Percentiles rank a stretch among this genome's conserved stretches.
Conservation (phyloP, 2,329 filamentous ascomycete genomes). For the Aspergillus arachidicola region DNA sequence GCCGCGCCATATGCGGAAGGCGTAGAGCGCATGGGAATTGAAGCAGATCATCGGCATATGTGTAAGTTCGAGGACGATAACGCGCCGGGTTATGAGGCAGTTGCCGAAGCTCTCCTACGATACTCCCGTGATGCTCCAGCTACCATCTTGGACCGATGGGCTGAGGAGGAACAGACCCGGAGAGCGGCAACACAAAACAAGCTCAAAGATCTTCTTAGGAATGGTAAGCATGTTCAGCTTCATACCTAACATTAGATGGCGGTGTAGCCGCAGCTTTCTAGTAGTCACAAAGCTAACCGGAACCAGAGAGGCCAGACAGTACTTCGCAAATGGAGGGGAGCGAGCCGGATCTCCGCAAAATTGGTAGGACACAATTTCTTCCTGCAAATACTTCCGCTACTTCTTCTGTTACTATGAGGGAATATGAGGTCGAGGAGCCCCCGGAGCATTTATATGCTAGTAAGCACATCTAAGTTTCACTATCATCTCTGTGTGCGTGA, state of each 20-base stretch:
- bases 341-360: conserved; percentile 28
- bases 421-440: conserved; percentile 45
- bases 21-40: conserved; percentile 73
- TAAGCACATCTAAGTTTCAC: conserved; percentile 13
- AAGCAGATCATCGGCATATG: conserved; percentile 71
- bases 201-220: conserved; percentile 40
- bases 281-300: background rate
- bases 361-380: conserved; percentile 40
- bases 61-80: conserved; percentile 69
- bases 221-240: conserved; percentile 27
- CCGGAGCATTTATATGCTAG: conserved; percentile 14
- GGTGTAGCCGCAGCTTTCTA: background rate
- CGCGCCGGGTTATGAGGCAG: conserved; percentile 65
- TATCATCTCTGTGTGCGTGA: background rate
- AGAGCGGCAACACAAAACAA: conserved; percentile 39
- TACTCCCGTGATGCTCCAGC: conserved; percentile 56
- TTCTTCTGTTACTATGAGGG: conserved; percentile 30
- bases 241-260: background rate
- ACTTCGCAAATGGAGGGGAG: conserved; percentile 22
- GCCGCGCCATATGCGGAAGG: conserved; percentile 70
- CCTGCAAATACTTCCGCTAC: conserved; percentile 27
- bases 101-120: conserved; percentile 51
- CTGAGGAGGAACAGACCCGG: conserved; percentile 54
- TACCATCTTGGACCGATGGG: conserved; percentile 61
- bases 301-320: conserved; percentile 5